phyloP scores from a whole-genome alignment of 1,284 basidiomycete species.

The Ganoderma lingzhi region DNA sequence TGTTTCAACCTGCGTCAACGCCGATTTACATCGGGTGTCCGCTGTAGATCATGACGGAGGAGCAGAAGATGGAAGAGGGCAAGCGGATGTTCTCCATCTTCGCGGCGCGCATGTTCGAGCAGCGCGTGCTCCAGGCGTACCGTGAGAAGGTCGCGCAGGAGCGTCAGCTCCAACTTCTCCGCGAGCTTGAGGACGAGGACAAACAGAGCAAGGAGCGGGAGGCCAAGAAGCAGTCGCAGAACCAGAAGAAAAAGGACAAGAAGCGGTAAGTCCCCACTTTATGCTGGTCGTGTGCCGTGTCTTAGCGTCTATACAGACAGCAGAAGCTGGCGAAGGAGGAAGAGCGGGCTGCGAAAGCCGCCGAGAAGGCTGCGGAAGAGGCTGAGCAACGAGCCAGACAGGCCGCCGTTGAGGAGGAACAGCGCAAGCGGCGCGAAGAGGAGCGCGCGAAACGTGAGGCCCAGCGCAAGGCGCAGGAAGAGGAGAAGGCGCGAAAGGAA shows the following conservation, averaged over 20 bases:
- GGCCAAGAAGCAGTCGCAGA: constrained; percentile 94
- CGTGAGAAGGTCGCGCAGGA: constrained; percentile 54
- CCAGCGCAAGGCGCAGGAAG: constrained; percentile 77
- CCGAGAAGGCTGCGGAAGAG: constrained; percentile 85
- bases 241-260: constrained; percentile 99
- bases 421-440: constrained; percentile 76
- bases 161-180: constrained; percentile 57
- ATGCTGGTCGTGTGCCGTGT: constrained; percentile 15
- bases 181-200: constrained; percentile 67
- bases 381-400: constrained; percentile 73
- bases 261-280: constrained; percentile 65
- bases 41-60: constrained; percentile 76
- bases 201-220: constrained; percentile 75
- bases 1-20: constrained; percentile 18
- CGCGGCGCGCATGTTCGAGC: constrained; percentile 99
- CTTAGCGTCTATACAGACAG: constrained; percentile 57
- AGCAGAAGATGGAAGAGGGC: constrained; percentile 98
- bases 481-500: constrained; percentile 80
- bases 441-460: constrained; percentile 78
- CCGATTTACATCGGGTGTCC: constrained; percentile 24
- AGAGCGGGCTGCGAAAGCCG: constrained; percentile 81
- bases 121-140: constrained; percentile 83
- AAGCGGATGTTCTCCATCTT: constrained; percentile 99
- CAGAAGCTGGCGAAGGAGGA: constrained; percentile 95
- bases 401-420: constrained; percentile 69